Evolutionary conservation across 164 flowering plant genomes (phyloP), one percentile per base, ranked within the genome.

Genomic region (Macadamia tetraphylla): DNA sequence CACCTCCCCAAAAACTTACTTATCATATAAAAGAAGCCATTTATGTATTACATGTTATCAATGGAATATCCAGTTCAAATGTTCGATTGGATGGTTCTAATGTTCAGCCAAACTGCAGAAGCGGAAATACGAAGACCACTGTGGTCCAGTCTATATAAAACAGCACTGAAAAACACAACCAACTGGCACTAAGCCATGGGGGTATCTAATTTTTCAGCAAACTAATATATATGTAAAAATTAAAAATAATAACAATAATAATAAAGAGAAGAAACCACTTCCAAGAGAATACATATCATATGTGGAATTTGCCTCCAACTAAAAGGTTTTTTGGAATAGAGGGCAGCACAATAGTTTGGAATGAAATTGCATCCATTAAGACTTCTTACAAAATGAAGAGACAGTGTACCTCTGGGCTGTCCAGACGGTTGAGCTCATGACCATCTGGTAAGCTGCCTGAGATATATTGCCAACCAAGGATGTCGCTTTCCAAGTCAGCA

Each of bases 361-460:
- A 23, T 64, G 29, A 5, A 17, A 51, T 14, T 23, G 23, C 23
- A 7, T 13, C 30, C 3, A 15, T n/a, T 17, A 66, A 31, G 53
- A 31, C n/a, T 40, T 57, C 52, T 43, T 9, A 30, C 23, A 55
- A 53, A 42, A 56, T 17, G 11, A 15, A 57, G 30, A 66, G 35
- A 18, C 46, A 29, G 49, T 58, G 29, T 70, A 91, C 98, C 97
- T 88, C 78, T 48, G 98, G 97, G 73, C 71, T 79, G 72, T 94
- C 96, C 35, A 94, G 66, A 57, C 98, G 91, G 58, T 83, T 81
- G 72, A 94, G 97, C 75, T 87, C 90, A 68, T 94, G 96, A 29
- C 97, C 98, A 81, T 94, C 98, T 18, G 97, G 98, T 75, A 91
- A 82, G 78, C 98, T 88, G 42, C 98, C 97, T 0, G 97, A 91